Evolutionary conservation across 495 filamentous ascomycete species (phyloP).

Genomic region (Parathielavia appendiculata): DNA sequence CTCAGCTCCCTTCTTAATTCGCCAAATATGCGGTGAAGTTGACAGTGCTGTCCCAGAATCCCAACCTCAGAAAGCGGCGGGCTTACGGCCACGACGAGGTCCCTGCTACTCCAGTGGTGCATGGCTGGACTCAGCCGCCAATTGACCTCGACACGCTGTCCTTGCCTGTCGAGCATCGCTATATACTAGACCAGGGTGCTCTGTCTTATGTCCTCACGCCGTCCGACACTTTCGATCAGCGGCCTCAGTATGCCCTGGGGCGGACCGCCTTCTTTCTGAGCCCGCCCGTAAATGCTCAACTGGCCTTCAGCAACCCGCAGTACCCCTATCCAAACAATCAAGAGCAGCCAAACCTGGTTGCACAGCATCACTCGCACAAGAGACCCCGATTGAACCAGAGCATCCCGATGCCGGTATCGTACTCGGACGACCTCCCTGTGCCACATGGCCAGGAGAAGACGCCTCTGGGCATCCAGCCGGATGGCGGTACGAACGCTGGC

Average conservation of each 20-base stretch:
- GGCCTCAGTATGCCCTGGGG: slow-evolving; percentile 35
- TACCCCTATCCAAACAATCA: background rate
- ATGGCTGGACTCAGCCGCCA: slow-evolving; percentile 31
- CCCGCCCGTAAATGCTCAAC: slow-evolving; percentile 11
- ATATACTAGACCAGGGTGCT: slow-evolving; percentile 39
- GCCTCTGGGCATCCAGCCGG: slow-evolving; percentile 24
- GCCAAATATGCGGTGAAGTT: slow-evolving; percentile 39
- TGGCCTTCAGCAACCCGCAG: slow-evolving; percentile 17
- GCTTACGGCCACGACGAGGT: slow-evolving; percentile 40
- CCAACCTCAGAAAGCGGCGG: slow-evolving; percentile 46
- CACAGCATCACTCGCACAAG: slow-evolving; percentile 28
- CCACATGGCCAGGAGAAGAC: slow-evolving; percentile 38
- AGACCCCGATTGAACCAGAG: slow-evolving; percentile 35
- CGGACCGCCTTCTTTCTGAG: slow-evolving; percentile 32
- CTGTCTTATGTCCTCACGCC: slow-evolving; percentile 26
- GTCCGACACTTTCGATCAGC: slow-evolving; percentile 27
- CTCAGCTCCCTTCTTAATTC: slow-evolving; percentile 20
- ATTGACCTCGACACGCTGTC: slow-evolving; percentile 28
- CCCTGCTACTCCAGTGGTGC: slow-evolving; percentile 37
- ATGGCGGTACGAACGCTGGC: slow-evolving; percentile 18
- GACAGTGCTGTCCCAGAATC: slow-evolving; percentile 46
- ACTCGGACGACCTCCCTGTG: slow-evolving; percentile 14
- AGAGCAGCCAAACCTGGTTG: background rate
- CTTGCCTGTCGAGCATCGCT: slow-evolving; percentile 34
- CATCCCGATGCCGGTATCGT: slow-evolving; percentile 27